phyloP scores from a whole-genome alignment of 306 rosid species.

The Cyclanthera cordifolia region DNA sequence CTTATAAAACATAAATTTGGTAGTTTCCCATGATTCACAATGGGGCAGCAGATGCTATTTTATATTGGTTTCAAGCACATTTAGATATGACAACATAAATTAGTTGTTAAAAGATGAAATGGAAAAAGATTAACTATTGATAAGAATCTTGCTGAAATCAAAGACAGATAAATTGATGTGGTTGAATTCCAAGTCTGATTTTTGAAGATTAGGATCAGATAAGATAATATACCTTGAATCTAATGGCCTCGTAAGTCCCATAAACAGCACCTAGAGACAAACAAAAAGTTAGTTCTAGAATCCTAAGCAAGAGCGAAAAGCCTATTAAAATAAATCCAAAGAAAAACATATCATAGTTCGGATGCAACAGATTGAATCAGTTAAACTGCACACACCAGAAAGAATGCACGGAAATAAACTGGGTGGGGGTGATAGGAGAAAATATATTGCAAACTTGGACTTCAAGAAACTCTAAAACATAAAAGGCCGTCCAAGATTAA shows the following conservation, averaged over 20 bases:
- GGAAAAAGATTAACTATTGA: neutral
- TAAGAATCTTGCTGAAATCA: neutral
- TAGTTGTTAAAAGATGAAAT: neutral
- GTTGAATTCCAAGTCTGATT: neutral
- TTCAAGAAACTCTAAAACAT: too few relatives aligned
- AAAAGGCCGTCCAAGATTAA: neutral
- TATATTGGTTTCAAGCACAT: neutral
- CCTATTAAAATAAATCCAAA: too few relatives aligned
- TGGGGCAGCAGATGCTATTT: neutral
- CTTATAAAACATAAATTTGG: neutral
- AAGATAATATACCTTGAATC: constrained; percentile 49
- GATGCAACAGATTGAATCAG: neutral
- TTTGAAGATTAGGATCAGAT: constrained; percentile 8
- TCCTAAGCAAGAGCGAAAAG: too few relatives aligned
- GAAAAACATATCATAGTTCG: neutral
- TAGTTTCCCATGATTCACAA: neutral
- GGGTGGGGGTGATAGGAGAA: neutral
- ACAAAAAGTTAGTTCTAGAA: constrained; percentile 4
- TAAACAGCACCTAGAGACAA: constrained; percentile 61
- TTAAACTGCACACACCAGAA: neutral
- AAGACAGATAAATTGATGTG: neutral
- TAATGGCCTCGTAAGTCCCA: constrained; percentile 75
- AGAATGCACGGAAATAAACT: neutral
- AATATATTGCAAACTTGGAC: neutral
- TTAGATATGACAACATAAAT: neutral